Conservation (phyloP, 306 rosid species). For the Quillaja saponaria region DNA sequence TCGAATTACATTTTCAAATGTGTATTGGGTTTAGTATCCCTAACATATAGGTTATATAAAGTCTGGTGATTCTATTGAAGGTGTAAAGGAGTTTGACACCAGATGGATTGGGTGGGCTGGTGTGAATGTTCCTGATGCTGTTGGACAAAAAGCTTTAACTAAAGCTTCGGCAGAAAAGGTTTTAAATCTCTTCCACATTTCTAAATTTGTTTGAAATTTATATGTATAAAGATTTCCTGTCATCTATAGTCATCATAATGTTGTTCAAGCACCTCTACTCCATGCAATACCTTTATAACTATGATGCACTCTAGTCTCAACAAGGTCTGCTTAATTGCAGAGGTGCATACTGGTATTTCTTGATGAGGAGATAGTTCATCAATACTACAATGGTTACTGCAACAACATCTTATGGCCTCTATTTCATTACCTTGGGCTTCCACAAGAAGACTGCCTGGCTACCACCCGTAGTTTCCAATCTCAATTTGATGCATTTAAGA, state of each 20-base stretch:
- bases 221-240: conserved; percentile 5
- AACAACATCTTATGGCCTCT: conserved; percentile 98
- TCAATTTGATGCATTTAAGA: conserved; percentile 92
- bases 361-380: conserved; percentile 87
- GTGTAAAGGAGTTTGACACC: conserved; percentile 90
- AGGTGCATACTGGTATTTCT: conserved; percentile 93
- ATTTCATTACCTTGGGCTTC: conserved; percentile 91
- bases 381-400: conserved; percentile 95
- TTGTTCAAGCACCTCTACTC: conserved; percentile 10
- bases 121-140: conserved; percentile 85
- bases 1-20: not conserved
- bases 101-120: conserved; percentile 99
- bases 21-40: conserved; percentile 18
- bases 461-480: conserved; percentile 93
- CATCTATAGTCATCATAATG: conserved; percentile 12
- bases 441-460: conserved; percentile 96
- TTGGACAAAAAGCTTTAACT: conserved; percentile 68
- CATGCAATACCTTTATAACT: not conserved
- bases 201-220: conserved; percentile 21
- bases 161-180: conserved; percentile 96
- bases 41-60: conserved; percentile 29
- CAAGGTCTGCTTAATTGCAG: conserved; percentile 47
- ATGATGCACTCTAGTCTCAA: conserved; percentile 8
- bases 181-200: conserved; percentile 30
- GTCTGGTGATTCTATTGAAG: conserved; percentile 53